These are phyloP conservation scores for Xylaria longipes DNA, from an alignment of 495 filamentous ascomycete genomes.

Conservation along the genomic window DNA sequence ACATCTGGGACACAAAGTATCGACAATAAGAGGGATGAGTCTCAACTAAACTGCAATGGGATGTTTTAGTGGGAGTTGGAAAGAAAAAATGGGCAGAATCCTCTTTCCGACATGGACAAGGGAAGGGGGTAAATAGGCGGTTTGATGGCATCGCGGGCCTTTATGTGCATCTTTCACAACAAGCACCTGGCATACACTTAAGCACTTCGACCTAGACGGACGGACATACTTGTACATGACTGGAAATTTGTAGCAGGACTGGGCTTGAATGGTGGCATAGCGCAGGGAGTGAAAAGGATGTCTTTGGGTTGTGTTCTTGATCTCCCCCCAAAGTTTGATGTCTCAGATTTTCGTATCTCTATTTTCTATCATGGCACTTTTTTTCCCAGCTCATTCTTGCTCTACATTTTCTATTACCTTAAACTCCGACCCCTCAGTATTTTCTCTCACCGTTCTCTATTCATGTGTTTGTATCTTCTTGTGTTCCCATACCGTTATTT, in stretches of 20 bases:
- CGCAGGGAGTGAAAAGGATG: conserved; percentile 68
- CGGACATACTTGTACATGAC: conserved; percentile 46
- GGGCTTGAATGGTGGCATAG: conserved; percentile 56
- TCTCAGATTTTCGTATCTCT: conserved; percentile 24
- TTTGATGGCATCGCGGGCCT: conserved; percentile 36
- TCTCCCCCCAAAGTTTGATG: conserved; percentile 27
- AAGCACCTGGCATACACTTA: conserved; percentile 42
- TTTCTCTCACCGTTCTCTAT: conserved; percentile 6
- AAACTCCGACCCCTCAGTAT: neutral
- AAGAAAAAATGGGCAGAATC: conserved; percentile 51
- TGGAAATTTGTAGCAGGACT: conserved; percentile 41
- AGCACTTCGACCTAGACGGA: conserved; percentile 41
- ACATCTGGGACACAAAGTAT: conserved; percentile 30
- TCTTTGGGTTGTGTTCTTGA: conserved; percentile 61
- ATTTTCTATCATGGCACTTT: conserved; percentile 22
- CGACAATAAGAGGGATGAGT: conserved; percentile 22
- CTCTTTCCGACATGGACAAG: conserved; percentile 49
- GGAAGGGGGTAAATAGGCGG: conserved; percentile 45
- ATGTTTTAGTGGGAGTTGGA: conserved; percentile 47
- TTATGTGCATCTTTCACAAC: conserved; percentile 39
- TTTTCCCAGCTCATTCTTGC: conserved; percentile 1
- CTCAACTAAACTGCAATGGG: conserved; percentile 32
- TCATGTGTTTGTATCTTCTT: conserved; percentile 24
- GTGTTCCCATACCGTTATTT: conserved; percentile 14
- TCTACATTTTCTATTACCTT: neutral